Percentiles rank a stretch among this genome's conserved stretches.
These are phyloP conservation scores for Fusarium xyrophilum DNA, from an alignment of 2,329 filamentous ascomycete species.

Conservation along the genomic window DNA sequence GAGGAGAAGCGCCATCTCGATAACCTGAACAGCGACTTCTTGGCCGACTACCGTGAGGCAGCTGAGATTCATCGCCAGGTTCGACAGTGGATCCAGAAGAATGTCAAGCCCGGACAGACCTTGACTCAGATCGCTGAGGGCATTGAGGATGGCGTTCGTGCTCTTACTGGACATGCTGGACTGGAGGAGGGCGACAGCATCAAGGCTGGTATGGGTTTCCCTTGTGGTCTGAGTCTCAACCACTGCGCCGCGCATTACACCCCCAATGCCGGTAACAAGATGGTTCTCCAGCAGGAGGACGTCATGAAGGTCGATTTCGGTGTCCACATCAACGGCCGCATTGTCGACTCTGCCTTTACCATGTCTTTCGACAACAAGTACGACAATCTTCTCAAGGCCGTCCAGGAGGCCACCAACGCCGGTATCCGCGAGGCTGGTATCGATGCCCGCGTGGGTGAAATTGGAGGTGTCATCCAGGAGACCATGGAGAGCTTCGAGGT, in stretches of 20 bases:
- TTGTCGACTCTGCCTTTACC: constrained; percentile 83
- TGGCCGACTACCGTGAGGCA: constrained; percentile 81
- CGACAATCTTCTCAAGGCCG: constrained; percentile 75
- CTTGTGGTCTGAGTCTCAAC: constrained; percentile 82
- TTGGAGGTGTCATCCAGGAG: constrained; percentile 85
- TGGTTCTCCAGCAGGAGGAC: constrained; percentile 73
- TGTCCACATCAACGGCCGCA: constrained; percentile 79
- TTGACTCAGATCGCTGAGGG: constrained; percentile 83
- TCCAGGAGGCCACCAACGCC: constrained; percentile 81
- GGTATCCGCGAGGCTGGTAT: constrained; percentile 87
- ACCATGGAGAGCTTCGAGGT: constrained; percentile 93
- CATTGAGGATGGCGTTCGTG: constrained; percentile 84
- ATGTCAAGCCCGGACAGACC: constrained; percentile 80
- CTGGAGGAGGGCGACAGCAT: constrained; percentile 79
- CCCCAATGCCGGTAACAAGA: constrained; percentile 85
- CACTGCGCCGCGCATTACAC: constrained; percentile 87
- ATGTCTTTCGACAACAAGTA: constrained; percentile 77
- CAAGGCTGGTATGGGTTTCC: constrained; percentile 84
- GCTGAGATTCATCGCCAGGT: constrained; percentile 92
- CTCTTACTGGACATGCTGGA: constrained; percentile 77
- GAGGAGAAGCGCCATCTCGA: constrained; percentile 86
- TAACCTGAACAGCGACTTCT: constrained; percentile 80
- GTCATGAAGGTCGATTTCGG: constrained; percentile 86
- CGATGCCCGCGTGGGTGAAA: constrained; percentile 86
- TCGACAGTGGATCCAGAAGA: constrained; percentile 80